Evolutionary conservation across 805 yeast genomes (phyloP), one percentile per base, ranked within the genome.

Genomic region (Saturnispora zaruensis): DNA sequence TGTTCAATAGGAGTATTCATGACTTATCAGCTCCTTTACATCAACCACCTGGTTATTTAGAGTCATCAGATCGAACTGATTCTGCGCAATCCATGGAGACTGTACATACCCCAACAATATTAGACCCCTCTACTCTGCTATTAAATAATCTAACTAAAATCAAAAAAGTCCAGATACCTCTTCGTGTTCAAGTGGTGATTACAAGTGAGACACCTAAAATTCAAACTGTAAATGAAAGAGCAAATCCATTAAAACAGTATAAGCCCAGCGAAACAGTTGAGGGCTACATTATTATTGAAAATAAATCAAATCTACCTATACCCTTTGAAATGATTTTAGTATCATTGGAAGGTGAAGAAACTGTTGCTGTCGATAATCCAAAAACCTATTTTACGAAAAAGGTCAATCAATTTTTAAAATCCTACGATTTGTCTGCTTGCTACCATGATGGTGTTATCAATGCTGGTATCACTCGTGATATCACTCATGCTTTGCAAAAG

Each of bases 211-310:
- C 69, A 2, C 79, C 81, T 0, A 44, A 37, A 36, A 16, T 48
- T 3, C 57, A 59, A 7, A n/a, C 46, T 4, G 30, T 36, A 11
- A 30, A 51, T 6, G 62, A 63, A 32, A 52, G 58, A n/a, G 73
- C 69, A 46, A 57, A 61, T 14, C 60, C 67, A 36, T 58, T 76
- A 25, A 70, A 71, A 51, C 86, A 81, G 60, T 84, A 76, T 59
- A 77, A 77, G 18, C 81, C 82, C 11, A 87, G 87, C n/a, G 89
- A 83, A 59, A 70, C 71, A 20, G 69, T 84, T 13, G 74, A 77
- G 57, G 91, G 91, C 0, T 78, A 74, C 56, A 65, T 75, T 6
- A 55, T 62, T 0, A 66, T 78, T 20, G 65, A 67, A 46, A 79
- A 79, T 56, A 65, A 56, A 6, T 62, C 76, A 2, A 47, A 59